Evolutionary conservation across 768 basidiomycete species (phyloP).

Genomic region (Lactarius psammicola): DNA sequence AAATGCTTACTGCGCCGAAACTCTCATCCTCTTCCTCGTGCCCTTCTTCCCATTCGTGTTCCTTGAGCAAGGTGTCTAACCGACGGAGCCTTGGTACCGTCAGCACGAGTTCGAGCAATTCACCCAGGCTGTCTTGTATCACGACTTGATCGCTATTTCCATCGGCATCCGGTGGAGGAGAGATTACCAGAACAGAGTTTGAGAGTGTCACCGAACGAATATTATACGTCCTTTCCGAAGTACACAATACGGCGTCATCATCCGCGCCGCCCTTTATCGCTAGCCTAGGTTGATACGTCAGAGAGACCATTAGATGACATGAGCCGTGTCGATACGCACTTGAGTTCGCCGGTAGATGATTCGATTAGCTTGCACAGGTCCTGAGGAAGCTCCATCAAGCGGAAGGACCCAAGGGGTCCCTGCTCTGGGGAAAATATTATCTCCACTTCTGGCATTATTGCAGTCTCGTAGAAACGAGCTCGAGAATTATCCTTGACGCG

Average conservation of each 20-base stretch:
- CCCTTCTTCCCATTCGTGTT: slow-evolving; percentile 67
- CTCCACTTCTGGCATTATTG: slow-evolving; percentile 46
- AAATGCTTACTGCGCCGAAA: slow-evolving; percentile 33
- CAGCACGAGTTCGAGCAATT: slow-evolving; percentile 80
- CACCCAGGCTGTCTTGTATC: slow-evolving; percentile 77
- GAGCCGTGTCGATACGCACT: slow-evolving; percentile 1
- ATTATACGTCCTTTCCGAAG: slow-evolving; percentile 71
- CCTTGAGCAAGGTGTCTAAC: slow-evolving; percentile 58
- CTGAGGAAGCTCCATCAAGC: slow-evolving; percentile 69
- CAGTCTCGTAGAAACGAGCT: background rate
- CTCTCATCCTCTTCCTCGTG: slow-evolving; percentile 49
- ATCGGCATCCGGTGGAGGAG: slow-evolving; percentile 38
- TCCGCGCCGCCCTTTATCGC: slow-evolving; percentile 76
- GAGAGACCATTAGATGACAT: slow-evolving; percentile 23
- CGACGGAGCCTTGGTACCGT: slow-evolving; percentile 75
- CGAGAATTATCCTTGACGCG: background rate
- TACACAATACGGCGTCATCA: slow-evolving; percentile 92
- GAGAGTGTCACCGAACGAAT: slow-evolving; percentile 86
- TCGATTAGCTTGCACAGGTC: slow-evolving; percentile 66
- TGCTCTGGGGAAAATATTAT: slow-evolving; percentile 50
- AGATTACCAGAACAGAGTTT: slow-evolving; percentile 82
- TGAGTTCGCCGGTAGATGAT: slow-evolving; percentile 35
- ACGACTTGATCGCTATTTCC: slow-evolving; percentile 48
- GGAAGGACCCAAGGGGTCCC: slow-evolving; percentile 56
- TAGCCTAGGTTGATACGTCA: slow-evolving; percentile 16